Evolutionary conservation across 2,329 filamentous ascomycete species (phyloP).

Genomic region (Alternaria sp.): DNA sequence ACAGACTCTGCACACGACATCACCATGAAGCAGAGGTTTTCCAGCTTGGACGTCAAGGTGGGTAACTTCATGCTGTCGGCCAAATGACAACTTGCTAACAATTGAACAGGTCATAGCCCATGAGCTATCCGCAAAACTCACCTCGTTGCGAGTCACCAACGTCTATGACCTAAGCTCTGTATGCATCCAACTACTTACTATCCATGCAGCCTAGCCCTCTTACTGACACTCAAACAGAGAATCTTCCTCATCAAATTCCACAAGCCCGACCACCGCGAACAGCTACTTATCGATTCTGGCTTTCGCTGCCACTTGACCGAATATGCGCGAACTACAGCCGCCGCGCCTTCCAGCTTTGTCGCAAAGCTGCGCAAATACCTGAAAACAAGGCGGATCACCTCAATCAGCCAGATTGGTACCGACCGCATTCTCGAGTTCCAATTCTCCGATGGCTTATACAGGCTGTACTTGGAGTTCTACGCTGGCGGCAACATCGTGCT

Average conservation of each 20-base stretch:
- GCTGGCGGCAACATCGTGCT: slow-evolving; percentile 94
- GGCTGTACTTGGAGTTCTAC: slow-evolving; percentile 93
- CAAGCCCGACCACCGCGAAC: slow-evolving; percentile 86
- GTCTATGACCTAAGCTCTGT: slow-evolving; percentile 93
- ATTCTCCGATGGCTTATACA: slow-evolving; percentile 90
- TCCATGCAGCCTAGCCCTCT: slow-evolving; percentile 14
- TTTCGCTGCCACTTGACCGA: slow-evolving; percentile 95
- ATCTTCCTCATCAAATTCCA: slow-evolving; percentile 96
- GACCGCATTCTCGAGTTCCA: slow-evolving; percentile 91
- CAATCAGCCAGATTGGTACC: slow-evolving; percentile 85
- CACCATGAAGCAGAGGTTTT: slow-evolving; percentile 80
- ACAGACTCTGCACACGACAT: slow-evolving; percentile 41
- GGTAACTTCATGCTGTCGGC: background rate
- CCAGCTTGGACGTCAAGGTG: slow-evolving; percentile 79
- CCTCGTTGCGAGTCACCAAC: slow-evolving; percentile 84
- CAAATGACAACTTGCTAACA: background rate
- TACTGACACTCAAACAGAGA: slow-evolving; percentile 60
- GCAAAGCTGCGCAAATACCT: slow-evolving; percentile 84
- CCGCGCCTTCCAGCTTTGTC: slow-evolving; percentile 85
- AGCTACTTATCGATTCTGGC: slow-evolving; percentile 91
- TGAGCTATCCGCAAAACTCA: slow-evolving; percentile 81
- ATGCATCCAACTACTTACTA: slow-evolving; percentile 26
- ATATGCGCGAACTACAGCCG: slow-evolving; percentile 86
- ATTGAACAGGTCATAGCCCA: slow-evolving; percentile 81
- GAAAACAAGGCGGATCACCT: slow-evolving; percentile 84